Percentiles rank a stretch among this genome's conserved stretches.
Conservation (phyloP, 371 early-diverging fungal species). For the Capillidium heterosporum region DNA sequence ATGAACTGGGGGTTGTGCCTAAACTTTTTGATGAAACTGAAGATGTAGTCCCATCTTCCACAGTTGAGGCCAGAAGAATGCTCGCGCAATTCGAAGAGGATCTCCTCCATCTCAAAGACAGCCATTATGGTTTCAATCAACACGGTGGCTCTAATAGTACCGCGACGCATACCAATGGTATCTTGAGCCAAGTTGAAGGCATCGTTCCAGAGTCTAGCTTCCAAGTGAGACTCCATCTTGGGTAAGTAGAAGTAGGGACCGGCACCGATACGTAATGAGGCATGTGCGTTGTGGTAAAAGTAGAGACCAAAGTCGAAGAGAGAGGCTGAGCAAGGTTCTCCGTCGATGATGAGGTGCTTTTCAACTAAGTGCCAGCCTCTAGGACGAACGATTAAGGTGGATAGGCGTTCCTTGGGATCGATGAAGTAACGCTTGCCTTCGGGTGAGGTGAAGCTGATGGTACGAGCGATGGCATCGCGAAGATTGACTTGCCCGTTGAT, state of each 20-base stretch:
- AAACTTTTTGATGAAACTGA: slow-evolving; percentile 89
- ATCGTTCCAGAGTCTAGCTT: slow-evolving; percentile 94
- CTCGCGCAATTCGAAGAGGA: slow-evolving; percentile 89
- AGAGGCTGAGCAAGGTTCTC: slow-evolving; percentile 74
- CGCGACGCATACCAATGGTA: slow-evolving; percentile 67
- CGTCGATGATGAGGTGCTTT: slow-evolving; percentile 80
- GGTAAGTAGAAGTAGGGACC: slow-evolving; percentile 97
- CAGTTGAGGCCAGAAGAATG: slow-evolving; percentile 94
- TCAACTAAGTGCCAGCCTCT: slow-evolving; percentile 97
- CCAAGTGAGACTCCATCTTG: slow-evolving; percentile 91
- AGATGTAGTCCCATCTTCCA: slow-evolving; percentile 97
- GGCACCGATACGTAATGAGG: slow-evolving; percentile 52
- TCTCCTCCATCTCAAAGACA: slow-evolving; percentile 95
- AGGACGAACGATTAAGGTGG: slow-evolving; percentile 81
- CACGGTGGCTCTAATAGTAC: slow-evolving; percentile 89
- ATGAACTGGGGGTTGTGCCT: slow-evolving; percentile 64
- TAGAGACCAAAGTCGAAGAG: slow-evolving; percentile 91
- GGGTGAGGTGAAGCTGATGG: slow-evolving; percentile 62
- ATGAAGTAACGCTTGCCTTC: slow-evolving; percentile 85
- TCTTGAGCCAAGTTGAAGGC: slow-evolving; percentile 87
- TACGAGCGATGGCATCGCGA: slow-evolving; percentile 74
- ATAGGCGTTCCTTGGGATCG: slow-evolving; percentile 60
- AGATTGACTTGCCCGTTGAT: slow-evolving; percentile 80
- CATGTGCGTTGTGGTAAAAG: slow-evolving; percentile 88
- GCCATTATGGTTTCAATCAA: slow-evolving; percentile 93